Conservation (phyloP, 345 rosid species). For the Streptanthus diversifolius region DNA sequence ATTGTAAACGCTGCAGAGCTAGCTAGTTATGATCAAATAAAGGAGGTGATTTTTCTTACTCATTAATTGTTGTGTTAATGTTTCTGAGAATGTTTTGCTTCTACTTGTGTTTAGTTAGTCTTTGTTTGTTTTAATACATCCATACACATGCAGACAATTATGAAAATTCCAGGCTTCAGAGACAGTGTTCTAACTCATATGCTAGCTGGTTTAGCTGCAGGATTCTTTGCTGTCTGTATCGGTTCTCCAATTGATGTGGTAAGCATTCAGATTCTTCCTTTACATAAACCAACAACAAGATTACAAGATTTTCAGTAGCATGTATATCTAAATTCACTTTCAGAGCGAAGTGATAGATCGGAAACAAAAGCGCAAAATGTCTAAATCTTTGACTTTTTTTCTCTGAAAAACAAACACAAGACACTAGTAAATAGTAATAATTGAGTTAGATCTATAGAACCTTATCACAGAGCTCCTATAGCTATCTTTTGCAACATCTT, state of each 20-base stretch:
- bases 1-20: slow-evolving; percentile 96
- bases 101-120: slow-evolving; percentile 19
- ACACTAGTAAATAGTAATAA: slow-evolving; percentile 8
- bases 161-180: slow-evolving; percentile 88
- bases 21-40: slow-evolving; percentile 96
- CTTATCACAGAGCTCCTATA: neutral
- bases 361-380: slow-evolving; percentile 8
- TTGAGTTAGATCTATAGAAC: slow-evolving; percentile 2
- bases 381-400: neutral
- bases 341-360: slow-evolving; percentile 12
- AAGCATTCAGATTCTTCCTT: slow-evolving; percentile 30
- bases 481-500: neutral
- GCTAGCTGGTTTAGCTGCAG: slow-evolving; percentile 92
- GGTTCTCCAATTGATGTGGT: slow-evolving; percentile 98
- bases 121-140: slow-evolving; percentile 38
- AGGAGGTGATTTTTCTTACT: slow-evolving; percentile 49
- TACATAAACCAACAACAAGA: slow-evolving; percentile 17
- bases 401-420: neutral
- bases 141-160: slow-evolving; percentile 80
- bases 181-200: slow-evolving; percentile 80
- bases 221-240: slow-evolving; percentile 86
- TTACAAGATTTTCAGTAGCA: slow-evolving; percentile 11
- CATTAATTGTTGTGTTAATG: neutral
- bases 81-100: slow-evolving; percentile 10
- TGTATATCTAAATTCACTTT: slow-evolving; percentile 10